Percentiles rank a stretch among this genome's conserved stretches.
These are phyloP conservation scores for Solanum ossicruentum DNA, from an alignment of 257 asterid species.

Conservation along the genomic window DNA sequence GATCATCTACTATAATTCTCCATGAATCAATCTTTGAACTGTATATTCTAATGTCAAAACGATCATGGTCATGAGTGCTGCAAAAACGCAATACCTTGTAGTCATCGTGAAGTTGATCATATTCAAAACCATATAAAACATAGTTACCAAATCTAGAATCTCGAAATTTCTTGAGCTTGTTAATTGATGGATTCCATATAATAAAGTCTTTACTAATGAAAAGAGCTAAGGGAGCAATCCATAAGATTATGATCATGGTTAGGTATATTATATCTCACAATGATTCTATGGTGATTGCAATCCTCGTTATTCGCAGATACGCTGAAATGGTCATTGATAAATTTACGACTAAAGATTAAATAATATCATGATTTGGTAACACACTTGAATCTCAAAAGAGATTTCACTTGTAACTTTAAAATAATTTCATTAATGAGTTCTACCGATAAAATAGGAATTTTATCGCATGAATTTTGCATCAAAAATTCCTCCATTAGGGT, in stretches of 20 bases:
- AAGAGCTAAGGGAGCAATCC: not conserved
- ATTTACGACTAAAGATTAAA: too few species aligned
- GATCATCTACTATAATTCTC: not conserved
- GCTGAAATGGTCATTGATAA: not conserved
- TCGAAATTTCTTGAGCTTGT: not conserved
- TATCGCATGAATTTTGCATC: not conserved
- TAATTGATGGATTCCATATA: not conserved
- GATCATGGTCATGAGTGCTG: not conserved
- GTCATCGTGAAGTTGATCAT: not conserved
- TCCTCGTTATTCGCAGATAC: not conserved
- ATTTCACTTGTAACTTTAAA: too few species aligned
- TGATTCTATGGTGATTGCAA: not conserved
- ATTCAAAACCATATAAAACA: not conserved
- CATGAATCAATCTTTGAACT: not conserved
- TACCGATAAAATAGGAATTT: not conserved
- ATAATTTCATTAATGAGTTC: not conserved
- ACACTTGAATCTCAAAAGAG: not conserved
- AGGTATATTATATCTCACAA: not conserved
- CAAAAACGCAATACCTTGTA: not conserved
- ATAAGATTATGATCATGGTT: not conserved
- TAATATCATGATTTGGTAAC: not conserved
- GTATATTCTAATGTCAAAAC: not conserved
- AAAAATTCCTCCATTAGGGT: too few species aligned
- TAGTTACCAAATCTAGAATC: not conserved
- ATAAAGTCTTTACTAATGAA: not conserved